A percentile compares a stretch with the other conserved stretches of the same genome.
Conservation (phyloP, 345 rosid genomes). For the Reutealis trisperma region DNA sequence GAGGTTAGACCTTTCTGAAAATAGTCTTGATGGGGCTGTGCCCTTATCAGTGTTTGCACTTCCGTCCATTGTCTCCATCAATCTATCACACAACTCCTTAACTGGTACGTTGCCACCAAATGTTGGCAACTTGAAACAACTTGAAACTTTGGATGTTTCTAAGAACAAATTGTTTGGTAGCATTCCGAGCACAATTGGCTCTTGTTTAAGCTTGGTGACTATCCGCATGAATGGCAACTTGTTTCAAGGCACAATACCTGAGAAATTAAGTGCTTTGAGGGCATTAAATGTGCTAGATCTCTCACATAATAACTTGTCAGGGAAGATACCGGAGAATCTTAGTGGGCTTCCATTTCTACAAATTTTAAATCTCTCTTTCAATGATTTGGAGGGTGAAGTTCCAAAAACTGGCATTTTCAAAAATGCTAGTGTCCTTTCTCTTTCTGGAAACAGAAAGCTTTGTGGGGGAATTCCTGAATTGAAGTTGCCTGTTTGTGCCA, state of each 20-base stretch:
- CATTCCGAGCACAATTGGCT: slow-evolving; percentile 22
- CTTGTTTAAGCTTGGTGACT: slow-evolving; percentile 4
- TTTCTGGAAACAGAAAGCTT: slow-evolving; percentile 29
- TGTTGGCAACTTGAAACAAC: slow-evolving; percentile 14
- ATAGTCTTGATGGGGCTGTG: slow-evolving; percentile 26
- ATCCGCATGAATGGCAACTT: slow-evolving; percentile 18
- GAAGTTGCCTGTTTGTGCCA: slow-evolving; percentile 11
- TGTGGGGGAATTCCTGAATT: slow-evolving; percentile 31
- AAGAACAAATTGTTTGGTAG: slow-evolving; percentile 23
- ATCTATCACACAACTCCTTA: slow-evolving; percentile 27
- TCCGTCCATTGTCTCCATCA: slow-evolving; percentile 17
- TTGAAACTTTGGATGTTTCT: slow-evolving; percentile 23
- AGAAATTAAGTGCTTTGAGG: slow-evolving; percentile 16
- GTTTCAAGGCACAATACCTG: slow-evolving; percentile 27
- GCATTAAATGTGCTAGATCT: slow-evolving; percentile 21
- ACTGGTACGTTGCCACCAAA: slow-evolving; percentile 9
- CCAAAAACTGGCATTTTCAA: slow-evolving; percentile 27
- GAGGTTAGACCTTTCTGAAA: slow-evolving; percentile 17
- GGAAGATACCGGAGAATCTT: slow-evolving; percentile 24
- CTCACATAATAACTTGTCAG: slow-evolving; percentile 29
- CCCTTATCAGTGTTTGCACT: slow-evolving; percentile 22
- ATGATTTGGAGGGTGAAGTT: slow-evolving; percentile 28
- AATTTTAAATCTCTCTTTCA: slow-evolving; percentile 29
- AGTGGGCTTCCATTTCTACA: background rate
- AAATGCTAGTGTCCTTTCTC: slow-evolving; percentile 19